Percentiles rank a stretch among this genome's conserved stretches.
Conservation (phyloP, 202 grass and related monocot genomes). For the Zoysia matrella region DNA sequence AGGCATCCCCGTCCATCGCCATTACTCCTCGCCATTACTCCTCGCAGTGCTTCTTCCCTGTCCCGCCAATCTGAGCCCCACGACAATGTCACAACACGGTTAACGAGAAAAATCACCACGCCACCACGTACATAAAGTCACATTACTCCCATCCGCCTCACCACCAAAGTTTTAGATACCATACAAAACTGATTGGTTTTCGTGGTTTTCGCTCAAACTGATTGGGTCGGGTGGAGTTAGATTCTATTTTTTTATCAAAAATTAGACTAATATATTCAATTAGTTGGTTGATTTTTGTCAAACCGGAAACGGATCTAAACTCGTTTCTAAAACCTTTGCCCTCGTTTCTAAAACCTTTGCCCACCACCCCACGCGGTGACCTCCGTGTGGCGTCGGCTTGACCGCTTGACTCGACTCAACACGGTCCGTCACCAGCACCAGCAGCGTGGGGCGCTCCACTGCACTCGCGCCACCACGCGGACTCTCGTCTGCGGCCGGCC, state of each 20-base stretch:
- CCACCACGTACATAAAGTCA: neutral
- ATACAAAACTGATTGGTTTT: too few relatives aligned
- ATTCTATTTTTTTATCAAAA: too few relatives aligned
- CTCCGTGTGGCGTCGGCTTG: neutral
- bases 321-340: too few relatives aligned
- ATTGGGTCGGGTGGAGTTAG: too few relatives aligned
- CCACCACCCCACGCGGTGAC: neutral
- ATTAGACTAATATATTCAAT: too few relatives aligned
- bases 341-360: too few relatives aligned
- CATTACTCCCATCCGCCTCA: slow-evolving; percentile 42
- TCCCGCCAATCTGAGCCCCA: slow-evolving; percentile 44
- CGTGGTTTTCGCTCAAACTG: too few relatives aligned
- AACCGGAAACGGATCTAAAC: too few relatives aligned
- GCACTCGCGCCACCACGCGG: slow-evolving; percentile 26
- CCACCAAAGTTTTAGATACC: too few relatives aligned
- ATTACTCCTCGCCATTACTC: slow-evolving; percentile 47
- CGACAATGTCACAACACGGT: neutral
- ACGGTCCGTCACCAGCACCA: neutral
- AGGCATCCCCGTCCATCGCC: slow-evolving; percentile 29
- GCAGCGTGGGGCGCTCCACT: neutral
- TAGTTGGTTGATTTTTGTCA: too few relatives aligned
- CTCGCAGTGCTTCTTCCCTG: slow-evolving; percentile 35
- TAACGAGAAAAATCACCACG: slow-evolving; percentile 35
- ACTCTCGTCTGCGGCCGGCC: slow-evolving; percentile 17
- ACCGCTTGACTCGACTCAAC: neutral